phyloP scores from a whole-genome alignment of 257 asterid species.

The Nemophila menziesii region DNA sequence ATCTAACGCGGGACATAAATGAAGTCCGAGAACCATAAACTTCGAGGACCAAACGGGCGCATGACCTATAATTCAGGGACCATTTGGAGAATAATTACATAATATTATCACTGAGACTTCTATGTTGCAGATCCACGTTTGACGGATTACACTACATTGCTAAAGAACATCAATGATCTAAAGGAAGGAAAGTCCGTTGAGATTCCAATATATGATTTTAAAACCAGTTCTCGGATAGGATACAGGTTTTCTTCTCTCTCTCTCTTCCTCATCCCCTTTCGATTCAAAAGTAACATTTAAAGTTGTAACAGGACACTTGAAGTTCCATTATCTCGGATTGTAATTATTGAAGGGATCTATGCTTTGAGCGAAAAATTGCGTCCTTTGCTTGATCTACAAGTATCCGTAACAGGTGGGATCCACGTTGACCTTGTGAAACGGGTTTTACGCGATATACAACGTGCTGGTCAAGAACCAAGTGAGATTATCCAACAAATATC shows the following conservation, averaged over 20 bases:
- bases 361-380: slow-evolving; percentile 82
- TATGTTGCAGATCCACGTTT: slow-evolving; percentile 76
- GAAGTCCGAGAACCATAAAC: too few species aligned
- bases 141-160: slow-evolving; percentile 92
- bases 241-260: slow-evolving; percentile 46
- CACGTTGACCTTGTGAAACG: slow-evolving; percentile 98
- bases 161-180: slow-evolving; percentile 69
- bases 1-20: too few species aligned
- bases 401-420: slow-evolving; percentile 95
- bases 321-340: slow-evolving; percentile 80
- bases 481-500: slow-evolving; percentile 98
- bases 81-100: too few species aligned
- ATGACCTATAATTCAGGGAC: too few species aligned
- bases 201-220: slow-evolving; percentile 90
- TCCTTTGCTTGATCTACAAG: slow-evolving; percentile 75
- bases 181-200: slow-evolving; percentile 61
- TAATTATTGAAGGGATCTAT: slow-evolving; percentile 87
- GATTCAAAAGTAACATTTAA: slow-evolving; percentile 3
- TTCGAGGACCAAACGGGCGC: not conserved
- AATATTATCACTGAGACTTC: not conserved
- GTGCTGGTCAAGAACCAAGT: slow-evolving; percentile 95
- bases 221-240: slow-evolving; percentile 93
- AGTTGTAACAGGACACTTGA: slow-evolving; percentile 76
- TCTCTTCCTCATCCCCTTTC: not conserved
- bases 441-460: slow-evolving; percentile 89